Conservation (phyloP, 371 early-diverging fungal species). For the Agmasoma carcini region DNA sequence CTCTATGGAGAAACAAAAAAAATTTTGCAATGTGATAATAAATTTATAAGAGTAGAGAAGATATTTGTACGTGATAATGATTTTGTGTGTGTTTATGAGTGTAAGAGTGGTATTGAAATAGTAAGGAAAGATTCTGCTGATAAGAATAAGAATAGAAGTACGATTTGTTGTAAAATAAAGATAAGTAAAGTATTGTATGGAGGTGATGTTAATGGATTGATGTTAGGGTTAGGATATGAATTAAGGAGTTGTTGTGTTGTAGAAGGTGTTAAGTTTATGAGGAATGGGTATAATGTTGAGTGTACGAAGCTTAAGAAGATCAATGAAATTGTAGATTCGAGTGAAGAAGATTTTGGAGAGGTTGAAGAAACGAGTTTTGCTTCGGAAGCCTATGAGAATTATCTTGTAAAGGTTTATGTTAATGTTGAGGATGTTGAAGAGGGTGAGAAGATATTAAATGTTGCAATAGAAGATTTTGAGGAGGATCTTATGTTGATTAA, state of each 20-base stretch:
- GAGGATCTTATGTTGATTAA: not conserved
- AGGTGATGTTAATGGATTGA: not conserved
- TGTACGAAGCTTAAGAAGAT: not conserved
- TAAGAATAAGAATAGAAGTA: conserved; percentile 12
- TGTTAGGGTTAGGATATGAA: conserved; percentile 2
- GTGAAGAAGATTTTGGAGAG: not conserved
- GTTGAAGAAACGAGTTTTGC: too few relatives aligned
- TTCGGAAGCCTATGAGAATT: not conserved
- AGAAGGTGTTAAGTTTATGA: not conserved
- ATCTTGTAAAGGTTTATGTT: conserved; percentile 11
- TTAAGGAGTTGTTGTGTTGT: not conserved
- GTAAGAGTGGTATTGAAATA: not conserved
- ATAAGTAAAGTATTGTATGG: not conserved
- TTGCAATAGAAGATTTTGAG: not conserved
- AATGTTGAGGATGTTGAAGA: not conserved
- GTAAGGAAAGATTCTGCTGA: not conserved
- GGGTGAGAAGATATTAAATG: conserved; percentile 12
- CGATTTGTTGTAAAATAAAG: not conserved
- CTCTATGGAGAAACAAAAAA: conserved; percentile 2
- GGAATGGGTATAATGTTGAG: conserved; percentile 13
- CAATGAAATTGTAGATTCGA: not conserved
- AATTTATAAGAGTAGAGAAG: not conserved
- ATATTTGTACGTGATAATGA: not conserved
- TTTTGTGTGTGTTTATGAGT: not conserved
- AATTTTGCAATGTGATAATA: not conserved